Evolutionary conservation across 2,329 filamentous ascomycete genomes (phyloP).

Genomic region (Penicillium brevicompactum): DNA sequence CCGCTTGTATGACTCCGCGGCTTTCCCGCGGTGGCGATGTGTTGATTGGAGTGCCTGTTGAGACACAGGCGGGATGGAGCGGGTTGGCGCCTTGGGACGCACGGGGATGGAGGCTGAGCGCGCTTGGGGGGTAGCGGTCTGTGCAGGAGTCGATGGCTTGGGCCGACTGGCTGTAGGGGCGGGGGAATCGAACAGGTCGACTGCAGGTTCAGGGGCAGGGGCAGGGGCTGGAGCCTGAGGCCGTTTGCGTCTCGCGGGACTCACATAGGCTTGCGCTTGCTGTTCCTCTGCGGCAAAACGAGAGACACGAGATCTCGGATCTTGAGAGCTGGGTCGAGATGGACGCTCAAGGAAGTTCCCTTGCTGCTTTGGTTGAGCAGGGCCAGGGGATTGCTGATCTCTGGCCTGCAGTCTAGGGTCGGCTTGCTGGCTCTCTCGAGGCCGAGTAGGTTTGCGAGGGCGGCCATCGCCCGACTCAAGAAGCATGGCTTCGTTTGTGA

Average conservation of each 20-base stretch:
- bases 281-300: slow-evolving; percentile 78
- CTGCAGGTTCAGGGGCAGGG: slow-evolving; percentile 50
- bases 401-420: slow-evolving; percentile 21
- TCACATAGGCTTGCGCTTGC: slow-evolving; percentile 80
- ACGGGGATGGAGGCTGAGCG: slow-evolving; percentile 49
- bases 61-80: slow-evolving; percentile 65
- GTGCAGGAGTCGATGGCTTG: slow-evolving; percentile 36
- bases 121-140: slow-evolving; percentile 44
- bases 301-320: slow-evolving; percentile 65
- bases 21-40: slow-evolving; percentile 74
- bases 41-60: slow-evolving; percentile 72
- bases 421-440: slow-evolving; percentile 23
- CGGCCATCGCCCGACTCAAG: slow-evolving; percentile 34
- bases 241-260: slow-evolving; percentile 75
- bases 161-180: slow-evolving; percentile 31
- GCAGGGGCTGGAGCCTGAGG: slow-evolving; percentile 51
- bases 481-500: slow-evolving; percentile 62
- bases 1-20: slow-evolving; percentile 87
- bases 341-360: slow-evolving; percentile 61
- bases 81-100: slow-evolving; percentile 51
- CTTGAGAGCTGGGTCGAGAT: slow-evolving; percentile 43
- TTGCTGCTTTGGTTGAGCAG: slow-evolving; percentile 29
- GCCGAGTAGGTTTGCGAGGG: slow-evolving; percentile 31
- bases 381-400: slow-evolving; percentile 24
- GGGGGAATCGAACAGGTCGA: slow-evolving; percentile 65